phyloP scores from a whole-genome alignment of 768 basidiomycete species.

The Asterophora parasitica region DNA sequence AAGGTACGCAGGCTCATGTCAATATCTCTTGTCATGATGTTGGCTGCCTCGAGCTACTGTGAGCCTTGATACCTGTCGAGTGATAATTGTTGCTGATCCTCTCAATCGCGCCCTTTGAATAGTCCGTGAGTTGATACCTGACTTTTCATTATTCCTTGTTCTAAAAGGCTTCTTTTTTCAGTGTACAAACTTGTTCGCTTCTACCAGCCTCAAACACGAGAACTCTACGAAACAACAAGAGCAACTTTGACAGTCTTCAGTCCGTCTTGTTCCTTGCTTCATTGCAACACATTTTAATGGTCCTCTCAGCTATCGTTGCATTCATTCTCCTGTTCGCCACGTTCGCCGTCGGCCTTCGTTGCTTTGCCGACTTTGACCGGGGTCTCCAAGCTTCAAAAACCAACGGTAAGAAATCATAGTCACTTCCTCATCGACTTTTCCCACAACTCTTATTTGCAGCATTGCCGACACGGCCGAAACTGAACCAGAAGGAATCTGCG shows the following conservation, averaged over 20 bases:
- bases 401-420: slow-evolving; percentile 53
- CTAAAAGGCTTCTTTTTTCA: slow-evolving; percentile 21
- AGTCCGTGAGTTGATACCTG: slow-evolving; percentile 34
- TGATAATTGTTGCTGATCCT: slow-evolving; percentile 3
- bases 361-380: slow-evolving; percentile 78
- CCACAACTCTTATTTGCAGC: slow-evolving; percentile 36
- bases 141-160: background rate
- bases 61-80: slow-evolving; percentile 26
- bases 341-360: slow-evolving; percentile 71
- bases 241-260: slow-evolving; percentile 80
- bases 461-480: slow-evolving; percentile 41
- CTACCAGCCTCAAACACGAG: slow-evolving; percentile 55
- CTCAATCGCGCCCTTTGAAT: background rate
- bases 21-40: slow-evolving; percentile 67
- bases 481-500: slow-evolving; percentile 23
- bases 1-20: slow-evolving; percentile 56
- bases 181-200: slow-evolving; percentile 86
- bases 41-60: slow-evolving; percentile 77
- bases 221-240: slow-evolving; percentile 65
- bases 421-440: slow-evolving; percentile 21
- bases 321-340: slow-evolving; percentile 72
- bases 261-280: slow-evolving; percentile 30
- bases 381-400: slow-evolving; percentile 73
- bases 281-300: background rate
- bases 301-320: slow-evolving; percentile 58